Base-by-base conservation (phyloP, 2,329 filamentous ascomycete species). In the Sporothrix brunneoviolacea region DNA sequence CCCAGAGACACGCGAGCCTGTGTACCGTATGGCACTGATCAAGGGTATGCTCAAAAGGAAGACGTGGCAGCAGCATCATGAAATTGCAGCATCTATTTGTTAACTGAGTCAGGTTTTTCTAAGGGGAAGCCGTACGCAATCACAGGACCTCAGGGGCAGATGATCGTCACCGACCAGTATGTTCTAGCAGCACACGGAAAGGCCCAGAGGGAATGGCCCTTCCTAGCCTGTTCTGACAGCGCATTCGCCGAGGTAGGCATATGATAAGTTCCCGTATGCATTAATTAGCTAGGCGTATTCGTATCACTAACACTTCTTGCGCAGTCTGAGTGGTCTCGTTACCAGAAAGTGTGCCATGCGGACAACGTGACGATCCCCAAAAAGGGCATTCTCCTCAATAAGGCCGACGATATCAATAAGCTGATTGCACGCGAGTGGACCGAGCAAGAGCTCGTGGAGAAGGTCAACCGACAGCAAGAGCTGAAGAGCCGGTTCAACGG, bases 11-110 rank as follows among this genome's bases (percentile, higher is more conserved):
- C 84, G 85, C 4, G 73, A 83, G 53, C 85, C 86, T 55, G 79
- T 88, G 57, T 98, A 98, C 67, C 86, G 91, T 54, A 86, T 98
- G 79, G 86, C 86, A 27, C 70, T 86, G 54, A 90, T 98, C 63
- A 95, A 93, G 70, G 83, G 89, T 89, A 73, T 13, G 43, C 21
- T 15, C 16, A 2, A 32, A 15, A 39, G 3, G 3, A n/a, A 28
- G 24, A 28, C 24, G 24, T 10, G 24, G 24, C 24, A n/a, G n/a
- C n/a, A n/a, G n/a, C n/a, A n/a, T n/a, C n/a, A n/a, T n/a, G n/a
- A n/a, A n/a, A n/a, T n/a, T n/a, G n/a, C n/a, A n/a, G 24, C 24
- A 28, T 10, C 6, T 10, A 13, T 47, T 32, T 8, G 12, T 15
- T 2, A 7, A 16, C 38, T n/a, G 15, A 36, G 18, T 2, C 54